A percentile compares a stretch with the other conserved stretches of the same genome.
Evolutionary conservation across 176 grass and related monocot species (phyloP).

Genomic region (Alloteropsis semialata): DNA sequence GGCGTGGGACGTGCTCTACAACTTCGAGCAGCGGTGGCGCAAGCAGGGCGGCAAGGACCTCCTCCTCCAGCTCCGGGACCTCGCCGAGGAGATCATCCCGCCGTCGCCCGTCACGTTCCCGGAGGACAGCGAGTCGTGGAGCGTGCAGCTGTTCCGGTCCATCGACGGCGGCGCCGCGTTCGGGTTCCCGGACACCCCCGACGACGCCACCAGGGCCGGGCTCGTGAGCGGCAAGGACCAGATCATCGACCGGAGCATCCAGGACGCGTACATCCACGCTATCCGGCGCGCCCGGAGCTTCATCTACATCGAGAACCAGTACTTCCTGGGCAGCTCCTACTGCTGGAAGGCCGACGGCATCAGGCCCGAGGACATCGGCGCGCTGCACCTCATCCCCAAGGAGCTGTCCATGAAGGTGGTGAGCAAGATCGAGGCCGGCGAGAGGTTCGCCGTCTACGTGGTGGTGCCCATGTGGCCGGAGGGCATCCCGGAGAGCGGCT

Average conservation of each 20-base stretch:
- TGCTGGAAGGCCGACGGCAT: slow-evolving; percentile 60
- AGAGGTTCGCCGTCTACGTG: slow-evolving; percentile 70
- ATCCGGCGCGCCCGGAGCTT: slow-evolving; percentile 65
- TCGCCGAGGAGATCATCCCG: slow-evolving; percentile 44
- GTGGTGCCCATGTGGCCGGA: slow-evolving; percentile 98
- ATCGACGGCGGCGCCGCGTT: slow-evolving; percentile 77
- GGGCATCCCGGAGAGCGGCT: slow-evolving; percentile 77
- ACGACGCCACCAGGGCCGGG: slow-evolving; percentile 54
- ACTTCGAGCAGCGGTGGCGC: slow-evolving; percentile 92
- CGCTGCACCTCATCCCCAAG: slow-evolving; percentile 81
- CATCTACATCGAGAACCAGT: slow-evolving; percentile 89
- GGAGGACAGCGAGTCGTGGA: slow-evolving; percentile 59
- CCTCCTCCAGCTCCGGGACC: slow-evolving; percentile 47
- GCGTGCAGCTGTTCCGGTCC: slow-evolving; percentile 87
- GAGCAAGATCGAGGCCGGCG: slow-evolving; percentile 84
- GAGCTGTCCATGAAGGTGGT: slow-evolving; percentile 88
- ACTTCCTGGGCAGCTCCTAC: slow-evolving; percentile 79
- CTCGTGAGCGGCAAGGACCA: slow-evolving; percentile 81
- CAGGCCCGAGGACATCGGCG: slow-evolving; percentile 70
- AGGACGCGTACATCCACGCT: slow-evolving; percentile 77
- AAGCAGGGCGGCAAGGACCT: slow-evolving; percentile 72
- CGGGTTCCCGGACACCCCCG: slow-evolving; percentile 70
- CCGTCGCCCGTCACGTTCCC: slow-evolving; percentile 49
- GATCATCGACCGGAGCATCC: slow-evolving; percentile 82
- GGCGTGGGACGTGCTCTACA: slow-evolving; percentile 94